Evolutionary conservation across 2,329 filamentous ascomycete species (phyloP), one percentile per base, ranked within the genome.

Genomic region (Trichoderma breve): DNA sequence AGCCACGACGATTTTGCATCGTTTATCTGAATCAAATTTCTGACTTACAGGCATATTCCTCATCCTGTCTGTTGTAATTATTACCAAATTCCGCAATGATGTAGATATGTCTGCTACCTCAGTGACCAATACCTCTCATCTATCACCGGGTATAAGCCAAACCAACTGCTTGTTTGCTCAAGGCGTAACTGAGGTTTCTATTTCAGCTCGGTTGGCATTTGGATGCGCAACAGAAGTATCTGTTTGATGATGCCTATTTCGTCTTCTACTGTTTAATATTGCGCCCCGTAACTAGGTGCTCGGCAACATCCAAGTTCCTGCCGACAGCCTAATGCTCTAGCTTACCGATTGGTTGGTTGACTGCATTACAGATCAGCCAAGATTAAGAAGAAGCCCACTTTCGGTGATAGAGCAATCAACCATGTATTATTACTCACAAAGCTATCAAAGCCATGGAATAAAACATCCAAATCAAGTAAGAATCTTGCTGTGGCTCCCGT

Each of bases 381-480:
- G 11, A 11, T 62, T 14, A 34, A 62, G 53, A 12, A 1, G 1
- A 28, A 57, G 26, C 53, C 53, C 24, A 57, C 53, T 18, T 30
- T 39, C 34, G 60, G 21, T 24, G 21, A 47, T 43, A 36, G 1
- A 63, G 15, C 24, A 39, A 65, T 11, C 0, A 28, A 11, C 21
- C 18, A 21, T 21, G 18, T 12, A 43, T 7, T 18, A 43, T 43
- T 43, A 43, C 39, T n/a, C 39, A 43, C 39, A 39, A 36, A 32
- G 18, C 14, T 15, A n/a, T n/a, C 9, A 58, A 30, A 12, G 7
- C 6, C 32, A n/a, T 15, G 26, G 57, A n/a, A 34, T n/a, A 58
- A 60, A 30, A 11, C 28, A 43, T 34, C 53, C n/a, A 30, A 43
- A 68, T 61, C 67, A 51, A 61, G 36, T 34, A 70, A 62, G 26